phyloP scores from a whole-genome alignment of 768 basidiomycete species.

The Symmetrospora coprosmae region DNA sequence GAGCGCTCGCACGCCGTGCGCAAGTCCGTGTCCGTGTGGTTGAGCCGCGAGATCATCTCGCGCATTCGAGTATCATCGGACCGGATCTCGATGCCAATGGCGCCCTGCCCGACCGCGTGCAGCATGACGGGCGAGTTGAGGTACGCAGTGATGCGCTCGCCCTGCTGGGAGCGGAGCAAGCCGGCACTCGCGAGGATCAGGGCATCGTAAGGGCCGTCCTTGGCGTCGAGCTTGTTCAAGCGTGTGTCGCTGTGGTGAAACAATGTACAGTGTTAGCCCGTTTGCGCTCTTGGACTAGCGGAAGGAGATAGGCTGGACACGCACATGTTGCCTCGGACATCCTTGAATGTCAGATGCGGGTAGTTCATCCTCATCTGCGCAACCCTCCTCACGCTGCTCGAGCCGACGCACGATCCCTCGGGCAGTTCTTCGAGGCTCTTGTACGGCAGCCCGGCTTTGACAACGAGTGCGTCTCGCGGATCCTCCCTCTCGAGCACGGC shows the following conservation, averaged over 20 bases:
- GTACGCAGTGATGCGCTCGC: conserved; percentile 59
- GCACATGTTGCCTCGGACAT: conserved; percentile 49
- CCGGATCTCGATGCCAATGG: conserved; percentile 67
- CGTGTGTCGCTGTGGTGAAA: conserved; percentile 52
- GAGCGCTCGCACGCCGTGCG: conserved; percentile 69
- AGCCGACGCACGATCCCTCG: conserved; percentile 79
- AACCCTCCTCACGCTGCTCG: conserved; percentile 79
- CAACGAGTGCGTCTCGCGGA: conserved; percentile 73
- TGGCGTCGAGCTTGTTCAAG: conserved; percentile 73
- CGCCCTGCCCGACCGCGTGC: conserved; percentile 88
- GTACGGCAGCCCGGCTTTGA: conserved; percentile 58
- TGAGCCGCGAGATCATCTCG: conserved; percentile 53
- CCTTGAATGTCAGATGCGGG: conserved; percentile 62
- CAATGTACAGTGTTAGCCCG: neutral
- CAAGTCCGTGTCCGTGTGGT: conserved; percentile 65
- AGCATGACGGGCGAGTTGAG: conserved; percentile 60
- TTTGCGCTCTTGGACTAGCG: neutral
- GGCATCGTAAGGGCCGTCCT: conserved; percentile 63
- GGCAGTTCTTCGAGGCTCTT: conserved; percentile 68
- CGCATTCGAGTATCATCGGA: conserved; percentile 39
- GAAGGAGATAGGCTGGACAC: conserved; percentile 35
- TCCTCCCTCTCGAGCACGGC: conserved; percentile 77
- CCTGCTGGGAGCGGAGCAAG: conserved; percentile 52
- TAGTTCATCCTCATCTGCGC: conserved; percentile 72
- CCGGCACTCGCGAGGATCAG: conserved; percentile 89